A percentile compares a stretch with the other conserved stretches of the same genome.
Conservation (phyloP, 306 rosid species). For the Pyrus communis region DNA sequence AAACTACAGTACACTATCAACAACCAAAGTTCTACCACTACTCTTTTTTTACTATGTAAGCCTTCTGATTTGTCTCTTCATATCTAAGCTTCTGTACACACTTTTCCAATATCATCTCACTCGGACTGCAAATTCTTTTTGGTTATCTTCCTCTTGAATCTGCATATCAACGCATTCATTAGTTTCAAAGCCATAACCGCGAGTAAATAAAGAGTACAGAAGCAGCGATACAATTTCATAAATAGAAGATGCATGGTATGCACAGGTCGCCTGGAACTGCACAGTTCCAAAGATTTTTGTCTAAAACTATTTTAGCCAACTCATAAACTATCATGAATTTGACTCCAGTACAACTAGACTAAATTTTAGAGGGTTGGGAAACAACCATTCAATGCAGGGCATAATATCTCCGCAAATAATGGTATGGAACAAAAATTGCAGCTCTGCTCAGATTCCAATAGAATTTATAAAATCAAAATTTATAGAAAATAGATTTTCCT, state of each 20-base stretch:
- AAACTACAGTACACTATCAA: background rate
- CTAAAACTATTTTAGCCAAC: background rate
- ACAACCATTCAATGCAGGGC: too few species aligned
- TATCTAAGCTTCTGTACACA: slow-evolving; percentile 12
- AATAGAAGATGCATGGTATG: background rate
- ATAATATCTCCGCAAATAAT: too few species aligned
- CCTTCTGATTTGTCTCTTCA: background rate
- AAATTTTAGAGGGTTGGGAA: too few species aligned
- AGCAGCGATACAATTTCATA: background rate
- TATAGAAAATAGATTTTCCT: background rate
- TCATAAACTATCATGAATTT: too few species aligned
- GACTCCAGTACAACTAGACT: too few species aligned
- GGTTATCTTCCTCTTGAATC: slow-evolving; percentile 3
- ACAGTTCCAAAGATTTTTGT: background rate
- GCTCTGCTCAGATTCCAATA: too few species aligned
- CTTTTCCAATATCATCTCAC: background rate
- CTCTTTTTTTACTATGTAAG: slow-evolving; percentile 2
- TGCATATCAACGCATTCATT: slow-evolving; percentile 14
- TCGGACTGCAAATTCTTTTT: background rate
- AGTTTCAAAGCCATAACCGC: background rate
- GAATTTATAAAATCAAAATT: background rate
- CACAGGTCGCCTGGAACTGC: background rate
- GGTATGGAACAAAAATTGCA: too few species aligned
- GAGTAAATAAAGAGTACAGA: background rate
- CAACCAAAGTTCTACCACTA: background rate